Conservation (phyloP, 768 basidiomycete species). For the Phanerochaete carnosa region DNA sequence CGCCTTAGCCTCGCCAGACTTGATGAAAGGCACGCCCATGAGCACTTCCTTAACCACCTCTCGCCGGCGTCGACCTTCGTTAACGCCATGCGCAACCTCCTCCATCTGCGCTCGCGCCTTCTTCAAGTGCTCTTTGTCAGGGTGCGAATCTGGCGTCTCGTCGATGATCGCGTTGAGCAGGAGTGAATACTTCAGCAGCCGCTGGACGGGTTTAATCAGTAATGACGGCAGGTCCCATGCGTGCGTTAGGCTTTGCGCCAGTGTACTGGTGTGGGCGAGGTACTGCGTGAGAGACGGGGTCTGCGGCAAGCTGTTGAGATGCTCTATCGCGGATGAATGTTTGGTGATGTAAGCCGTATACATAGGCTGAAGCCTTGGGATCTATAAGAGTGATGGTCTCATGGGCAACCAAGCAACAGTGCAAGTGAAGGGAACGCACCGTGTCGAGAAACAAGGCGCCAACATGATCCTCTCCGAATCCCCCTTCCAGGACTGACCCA, state of each 20-base stretch:
- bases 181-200: conserved; percentile 91
- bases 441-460: conserved; percentile 68
- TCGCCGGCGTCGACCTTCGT: conserved; percentile 70
- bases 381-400: conserved; percentile 34
- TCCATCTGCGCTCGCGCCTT: conserved; percentile 60
- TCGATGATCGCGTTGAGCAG: conserved; percentile 75
- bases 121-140: conserved; percentile 58
- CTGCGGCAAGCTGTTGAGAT: conserved; percentile 49
- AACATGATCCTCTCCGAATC: conserved; percentile 66
- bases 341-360: conserved; percentile 82
- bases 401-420: neutral
- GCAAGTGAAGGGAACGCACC: conserved; percentile 40
- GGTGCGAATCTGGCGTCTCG: conserved; percentile 66
- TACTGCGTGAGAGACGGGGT: conserved; percentile 64
- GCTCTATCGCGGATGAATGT: conserved; percentile 70
- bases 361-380: conserved; percentile 63
- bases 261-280: conserved; percentile 56
- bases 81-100: conserved; percentile 70
- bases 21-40: conserved; percentile 20
- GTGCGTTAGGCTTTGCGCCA: conserved; percentile 69
- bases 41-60: conserved; percentile 81
- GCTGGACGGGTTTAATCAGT: conserved; percentile 96
- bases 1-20: conserved; percentile 28
- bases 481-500: conserved; percentile 57
- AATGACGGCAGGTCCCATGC: conserved; percentile 93